Percentiles rank a stretch among this genome's conserved stretches.
Conservation (phyloP, 2,329 filamentous ascomycete species). For the Beauveria sp. region DNA sequence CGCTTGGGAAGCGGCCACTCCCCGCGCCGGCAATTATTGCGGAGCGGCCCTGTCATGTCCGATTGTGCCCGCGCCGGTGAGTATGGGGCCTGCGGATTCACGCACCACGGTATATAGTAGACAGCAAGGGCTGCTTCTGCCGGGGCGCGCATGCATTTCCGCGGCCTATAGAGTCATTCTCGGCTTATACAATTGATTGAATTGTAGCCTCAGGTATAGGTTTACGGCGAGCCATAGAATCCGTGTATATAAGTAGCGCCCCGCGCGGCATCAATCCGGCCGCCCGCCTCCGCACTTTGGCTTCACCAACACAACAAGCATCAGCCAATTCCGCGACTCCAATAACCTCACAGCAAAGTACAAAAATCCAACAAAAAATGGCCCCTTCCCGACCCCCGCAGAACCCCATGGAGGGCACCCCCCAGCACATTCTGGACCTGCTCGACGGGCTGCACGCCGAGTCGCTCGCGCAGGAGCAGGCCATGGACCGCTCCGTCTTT, state of each 20-base stretch:
- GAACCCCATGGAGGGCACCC: conserved; percentile 12
- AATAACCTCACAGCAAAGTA: background rate
- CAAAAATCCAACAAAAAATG: background rate
- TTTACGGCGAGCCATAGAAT: too few species aligned
- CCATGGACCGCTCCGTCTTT: conserved; percentile 11
- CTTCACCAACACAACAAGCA: background rate
- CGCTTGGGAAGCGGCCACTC: too few species aligned
- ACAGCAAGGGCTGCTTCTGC: background rate
- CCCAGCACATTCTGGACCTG: conserved; percentile 12
- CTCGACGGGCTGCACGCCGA: conserved; percentile 15
- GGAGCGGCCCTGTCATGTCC: background rate
- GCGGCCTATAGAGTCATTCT: background rate
- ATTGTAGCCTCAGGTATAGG: background rate
- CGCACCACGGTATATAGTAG: background rate
- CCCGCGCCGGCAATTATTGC: background rate
- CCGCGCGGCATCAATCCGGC: background rate
- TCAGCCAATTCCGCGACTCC: background rate
- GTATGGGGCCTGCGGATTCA: background rate
- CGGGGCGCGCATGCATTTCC: background rate
- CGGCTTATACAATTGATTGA: background rate
- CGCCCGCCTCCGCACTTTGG: background rate
- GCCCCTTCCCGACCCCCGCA: background rate
- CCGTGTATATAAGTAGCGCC: background rate
- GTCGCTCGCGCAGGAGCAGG: conserved; percentile 12
- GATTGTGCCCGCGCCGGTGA: background rate